These are phyloP conservation scores for Beauveria pseudobassiana DNA, from an alignment of 2,329 filamentous ascomycete species.

Conservation along the genomic window DNA sequence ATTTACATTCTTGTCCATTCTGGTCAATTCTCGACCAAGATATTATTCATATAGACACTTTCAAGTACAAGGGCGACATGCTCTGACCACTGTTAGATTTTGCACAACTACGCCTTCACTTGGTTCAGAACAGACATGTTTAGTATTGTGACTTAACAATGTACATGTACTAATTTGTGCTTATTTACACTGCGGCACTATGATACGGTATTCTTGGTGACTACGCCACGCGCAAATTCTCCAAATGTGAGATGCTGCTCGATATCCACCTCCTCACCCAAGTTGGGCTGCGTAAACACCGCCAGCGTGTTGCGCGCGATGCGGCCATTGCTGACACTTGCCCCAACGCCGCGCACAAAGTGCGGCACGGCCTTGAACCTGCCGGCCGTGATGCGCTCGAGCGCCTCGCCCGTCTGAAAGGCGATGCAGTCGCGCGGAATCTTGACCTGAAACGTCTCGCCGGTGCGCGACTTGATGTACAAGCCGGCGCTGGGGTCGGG, in stretches of 20 bases:
- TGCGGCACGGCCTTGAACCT: slow-evolving; percentile 92
- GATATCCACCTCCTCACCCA: slow-evolving; percentile 70
- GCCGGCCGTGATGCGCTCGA: slow-evolving; percentile 86
- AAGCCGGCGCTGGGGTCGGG: slow-evolving; percentile 81
- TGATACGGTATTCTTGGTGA: slow-evolving; percentile 51
- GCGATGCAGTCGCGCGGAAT: slow-evolving; percentile 89
- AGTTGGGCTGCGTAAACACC: slow-evolving; percentile 93
- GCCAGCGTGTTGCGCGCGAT: slow-evolving; percentile 84
- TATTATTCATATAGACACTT: neutral
- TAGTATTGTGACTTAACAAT: neutral
- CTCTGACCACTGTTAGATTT: neutral
- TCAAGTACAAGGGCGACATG: neutral
- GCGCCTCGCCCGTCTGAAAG: slow-evolving; percentile 90
- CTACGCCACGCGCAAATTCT: slow-evolving; percentile 60
- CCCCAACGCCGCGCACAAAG: slow-evolving; percentile 74
- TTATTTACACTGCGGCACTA: neutral
- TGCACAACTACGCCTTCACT: neutral
- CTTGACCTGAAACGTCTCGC: slow-evolving; percentile 78
- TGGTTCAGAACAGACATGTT: neutral
- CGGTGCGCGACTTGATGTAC: slow-evolving; percentile 86
- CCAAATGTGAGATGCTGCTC: slow-evolving; percentile 63
- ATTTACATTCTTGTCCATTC: slow-evolving; percentile 5
- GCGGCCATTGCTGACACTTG: slow-evolving; percentile 40
- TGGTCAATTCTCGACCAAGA: neutral
- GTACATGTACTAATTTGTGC: neutral